phyloP scores from a whole-genome alignment of 164 flowering plant species.

The Aristolochia fimbriata region DNA sequence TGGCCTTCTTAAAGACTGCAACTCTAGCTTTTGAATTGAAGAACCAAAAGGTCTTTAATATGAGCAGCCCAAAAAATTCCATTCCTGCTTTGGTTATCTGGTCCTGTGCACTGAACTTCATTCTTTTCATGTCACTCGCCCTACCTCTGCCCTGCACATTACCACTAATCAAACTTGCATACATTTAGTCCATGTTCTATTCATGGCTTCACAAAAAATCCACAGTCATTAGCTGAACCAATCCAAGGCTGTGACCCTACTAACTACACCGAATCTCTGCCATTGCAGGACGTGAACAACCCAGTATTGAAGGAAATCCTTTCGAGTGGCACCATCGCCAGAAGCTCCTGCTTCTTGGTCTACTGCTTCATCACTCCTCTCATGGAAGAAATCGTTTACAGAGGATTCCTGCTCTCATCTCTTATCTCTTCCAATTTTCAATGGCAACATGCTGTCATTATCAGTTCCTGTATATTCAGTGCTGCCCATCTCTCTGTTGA shows the following conservation, averaged over 20 bases:
- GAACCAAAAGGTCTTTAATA: too few relatives aligned
- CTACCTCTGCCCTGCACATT: neutral
- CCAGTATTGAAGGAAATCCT: slow-evolving; percentile 54
- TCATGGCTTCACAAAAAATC: neutral
- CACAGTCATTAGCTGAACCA: neutral
- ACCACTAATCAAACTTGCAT: neutral
- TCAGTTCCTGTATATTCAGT: slow-evolving; percentile 63
- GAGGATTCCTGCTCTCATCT: slow-evolving; percentile 61
- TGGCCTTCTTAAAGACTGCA: too few relatives aligned
- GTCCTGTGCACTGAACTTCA: too few relatives aligned
- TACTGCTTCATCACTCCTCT: slow-evolving; percentile 68
- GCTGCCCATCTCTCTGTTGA: slow-evolving; percentile 75
- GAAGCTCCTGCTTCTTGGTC: slow-evolving; percentile 31
- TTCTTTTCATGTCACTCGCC: neutral
- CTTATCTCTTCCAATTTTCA: slow-evolving; percentile 42
- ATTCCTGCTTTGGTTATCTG: too few relatives aligned
- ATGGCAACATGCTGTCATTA: slow-evolving; percentile 60
- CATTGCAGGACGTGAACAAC: slow-evolving; percentile 47
- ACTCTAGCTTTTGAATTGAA: too few relatives aligned
- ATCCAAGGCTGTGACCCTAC: neutral
- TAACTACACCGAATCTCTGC: neutral
- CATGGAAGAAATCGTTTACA: slow-evolving; percentile 76
- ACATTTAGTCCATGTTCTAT: neutral
- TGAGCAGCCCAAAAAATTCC: too few relatives aligned
- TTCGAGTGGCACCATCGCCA: slow-evolving; percentile 34